Evolutionary conservation across 768 basidiomycete genomes (phyloP), one percentile per base, ranked within the genome.

Genomic region (Suillus brevipes): DNA sequence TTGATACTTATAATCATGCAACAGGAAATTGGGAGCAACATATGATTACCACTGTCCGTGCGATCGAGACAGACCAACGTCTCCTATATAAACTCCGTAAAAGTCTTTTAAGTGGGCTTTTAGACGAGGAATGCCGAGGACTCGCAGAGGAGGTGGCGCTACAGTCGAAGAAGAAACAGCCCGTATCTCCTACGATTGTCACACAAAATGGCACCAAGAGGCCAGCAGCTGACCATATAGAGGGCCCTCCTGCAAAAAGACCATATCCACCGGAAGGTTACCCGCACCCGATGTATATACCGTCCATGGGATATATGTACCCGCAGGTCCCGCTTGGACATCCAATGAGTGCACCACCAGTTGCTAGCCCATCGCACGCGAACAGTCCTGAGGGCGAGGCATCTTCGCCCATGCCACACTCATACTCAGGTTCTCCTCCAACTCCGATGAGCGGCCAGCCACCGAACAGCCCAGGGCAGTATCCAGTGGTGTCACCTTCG

Each of bases 1-100:
- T 91, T 52, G 89, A 91, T 67, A 80, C 85, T 3, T 90, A 82
- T 72, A 83, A 87, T 64, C 78, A 82, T 9, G 65, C 71, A 2
- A 81, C 86, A 0, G 78, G 82, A 0, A 83, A 87, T 62, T 91
- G 89, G 89, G 88, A 89, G 61, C 89, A 89, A 65, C 88, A 89
- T 69, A 79, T 82, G 45, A 82, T 87, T 64, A 79, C 79, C 47
- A 82, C 85, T 18, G 88, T 90, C 4, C 83, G 88, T 42, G 70
- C 85, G 43, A 85, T 90, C 49, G 81, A 82, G 55, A 81, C 79
- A 1, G 86, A 87, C 66, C 88, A 90, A 66, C 79, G 89, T 37
- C 73, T 90, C 38, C 73, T 91, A 9, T 90, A 89, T 75, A 83
- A 86, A 65, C 75, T 84, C 12, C 80, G 89, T 13, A 84, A 84